Evolutionary conservation across 352 stramenopile genomes (phyloP).

Genomic region (Phytophthora sojae): DNA sequence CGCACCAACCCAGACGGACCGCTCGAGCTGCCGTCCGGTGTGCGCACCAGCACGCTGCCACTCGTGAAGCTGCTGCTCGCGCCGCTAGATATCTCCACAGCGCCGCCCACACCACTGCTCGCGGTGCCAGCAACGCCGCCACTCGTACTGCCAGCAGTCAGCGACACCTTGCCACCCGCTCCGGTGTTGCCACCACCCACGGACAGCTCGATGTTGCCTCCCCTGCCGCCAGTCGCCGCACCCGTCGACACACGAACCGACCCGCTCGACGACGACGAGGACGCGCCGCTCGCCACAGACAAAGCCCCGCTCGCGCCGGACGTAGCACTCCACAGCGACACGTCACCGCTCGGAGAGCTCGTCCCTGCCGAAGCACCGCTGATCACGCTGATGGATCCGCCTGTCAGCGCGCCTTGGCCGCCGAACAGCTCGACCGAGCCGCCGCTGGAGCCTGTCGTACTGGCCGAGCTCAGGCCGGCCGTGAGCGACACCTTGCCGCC

Average conservation of each 20-base stretch:
- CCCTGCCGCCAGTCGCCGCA: background rate
- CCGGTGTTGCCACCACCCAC: background rate
- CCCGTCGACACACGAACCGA: conserved; percentile 16
- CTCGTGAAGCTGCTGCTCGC: background rate
- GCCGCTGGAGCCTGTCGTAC: background rate
- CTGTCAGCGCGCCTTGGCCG: background rate
- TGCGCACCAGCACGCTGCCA: background rate
- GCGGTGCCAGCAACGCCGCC: too few species aligned
- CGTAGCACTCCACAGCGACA: conserved; percentile 12
- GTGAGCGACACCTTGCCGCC: conserved; percentile 22
- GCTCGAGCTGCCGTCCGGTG: background rate
- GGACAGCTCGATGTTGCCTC: background rate
- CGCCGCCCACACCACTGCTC: too few species aligned
- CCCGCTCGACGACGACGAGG: conserved; percentile 18
- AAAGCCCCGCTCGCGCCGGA: background rate
- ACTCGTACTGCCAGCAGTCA: too few species aligned
- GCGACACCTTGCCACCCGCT: conserved; percentile 8
- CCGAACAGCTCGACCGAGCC: conserved; percentile 14
- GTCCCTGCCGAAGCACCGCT: background rate
- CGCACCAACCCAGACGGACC: background rate
- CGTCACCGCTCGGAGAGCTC: conserved; percentile 3
- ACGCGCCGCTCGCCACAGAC: conserved; percentile 6
- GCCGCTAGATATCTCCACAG: too few species aligned
- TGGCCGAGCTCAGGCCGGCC: conserved; percentile 13
- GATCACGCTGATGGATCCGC: background rate